Base-by-base conservation (phyloP, 1,139 yeast species). In the Kurtzmaniella quercitrusa region DNA sequence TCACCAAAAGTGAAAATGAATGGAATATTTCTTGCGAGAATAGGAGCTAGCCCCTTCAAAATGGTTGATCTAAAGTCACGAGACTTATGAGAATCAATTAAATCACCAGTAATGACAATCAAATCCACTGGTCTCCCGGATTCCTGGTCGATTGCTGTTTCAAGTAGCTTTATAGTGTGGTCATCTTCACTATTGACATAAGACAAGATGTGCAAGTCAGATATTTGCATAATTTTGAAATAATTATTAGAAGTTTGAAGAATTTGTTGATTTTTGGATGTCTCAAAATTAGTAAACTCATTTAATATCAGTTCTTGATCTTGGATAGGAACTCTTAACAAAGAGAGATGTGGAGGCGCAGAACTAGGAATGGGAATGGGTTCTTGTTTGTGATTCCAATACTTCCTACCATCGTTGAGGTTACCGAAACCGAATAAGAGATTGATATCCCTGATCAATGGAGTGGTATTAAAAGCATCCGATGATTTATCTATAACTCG, bases 1-100 rank as follows among this genome's bases (percentile, higher is more conserved):
- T 71, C 76, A 11, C 77, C 77, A 53, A 71, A 71, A 2, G 72
- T 68, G 46, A 65, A 62, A 2, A 70, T 47, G 40, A 65, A 71
- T 18, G 68, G 69, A 18, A 65, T 51, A 14, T 57, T 55, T 7
- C 55, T 50, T 19, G 54, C 50, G 14, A 71, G 53, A 18, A 71
- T 61, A 4, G 74, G 69, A 19, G 63, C 61, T 21, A 71, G 55
- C 5, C 66, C 61, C 45, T 68, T 68, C 35, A 71, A 52, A 21
- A 70, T 44, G n/a, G 62, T 66, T 11, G 71, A 62, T 46, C 60
- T 62, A 45, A 56, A 60, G 47, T 66, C 70, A 6, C 50, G 47
- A 4, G 57, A 45, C 5, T 62, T 50, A 22, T 45, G 44, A 35
- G 54, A 44, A 47, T 68, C 72, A 36, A 67, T 54, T 45, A 70